These are phyloP conservation scores for Trypanosoma platydactyli DNA, from an alignment of 208 protist genomes.

Conservation along the genomic window DNA sequence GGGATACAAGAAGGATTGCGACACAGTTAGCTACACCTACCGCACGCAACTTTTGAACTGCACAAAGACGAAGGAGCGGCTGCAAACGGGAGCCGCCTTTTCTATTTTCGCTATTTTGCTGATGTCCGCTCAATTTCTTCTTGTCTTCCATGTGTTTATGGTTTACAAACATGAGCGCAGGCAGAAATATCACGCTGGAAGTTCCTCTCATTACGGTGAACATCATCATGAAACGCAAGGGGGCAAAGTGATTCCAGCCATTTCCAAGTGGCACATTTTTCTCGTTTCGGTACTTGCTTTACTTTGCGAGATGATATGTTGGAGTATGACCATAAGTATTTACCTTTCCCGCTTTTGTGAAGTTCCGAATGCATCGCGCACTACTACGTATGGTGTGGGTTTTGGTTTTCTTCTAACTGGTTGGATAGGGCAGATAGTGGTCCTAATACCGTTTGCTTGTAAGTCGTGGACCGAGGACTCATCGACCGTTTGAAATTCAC, in stretches of 20 bases:
- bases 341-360: conserved; percentile 41
- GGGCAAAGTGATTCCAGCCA: not conserved
- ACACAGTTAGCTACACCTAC: conserved; percentile 61
- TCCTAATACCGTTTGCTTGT: conserved; percentile 32
- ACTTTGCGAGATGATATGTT: conserved; percentile 63
- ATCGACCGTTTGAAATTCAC: too few species aligned
- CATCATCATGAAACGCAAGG: not conserved
- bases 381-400: conserved; percentile 59
- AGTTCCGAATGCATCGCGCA: conserved; percentile 6
- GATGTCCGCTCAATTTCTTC: conserved; percentile 18
- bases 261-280: conserved; percentile 43
- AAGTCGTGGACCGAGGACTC: conserved; percentile 23
- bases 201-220: not conserved
- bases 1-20: conserved; percentile 71
- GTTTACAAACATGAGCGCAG: not conserved
- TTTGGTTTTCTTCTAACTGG: conserved; percentile 63
- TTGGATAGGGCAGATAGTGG: conserved; percentile 45
- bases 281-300: conserved; percentile 27
- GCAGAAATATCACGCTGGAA: not conserved
- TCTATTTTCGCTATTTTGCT: conserved; percentile 70
- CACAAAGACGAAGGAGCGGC: conserved; percentile 14
- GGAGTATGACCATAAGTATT: conserved; percentile 48
- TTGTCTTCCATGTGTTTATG: conserved; percentile 27
- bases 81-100: conserved; percentile 70
- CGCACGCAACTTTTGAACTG: conserved; percentile 44